A percentile compares a stretch with the other conserved stretches of the same genome.
These are phyloP conservation scores for Amphibolis antarctica DNA, from an alignment of 106 monocot genomes.

Conservation along the genomic window DNA sequence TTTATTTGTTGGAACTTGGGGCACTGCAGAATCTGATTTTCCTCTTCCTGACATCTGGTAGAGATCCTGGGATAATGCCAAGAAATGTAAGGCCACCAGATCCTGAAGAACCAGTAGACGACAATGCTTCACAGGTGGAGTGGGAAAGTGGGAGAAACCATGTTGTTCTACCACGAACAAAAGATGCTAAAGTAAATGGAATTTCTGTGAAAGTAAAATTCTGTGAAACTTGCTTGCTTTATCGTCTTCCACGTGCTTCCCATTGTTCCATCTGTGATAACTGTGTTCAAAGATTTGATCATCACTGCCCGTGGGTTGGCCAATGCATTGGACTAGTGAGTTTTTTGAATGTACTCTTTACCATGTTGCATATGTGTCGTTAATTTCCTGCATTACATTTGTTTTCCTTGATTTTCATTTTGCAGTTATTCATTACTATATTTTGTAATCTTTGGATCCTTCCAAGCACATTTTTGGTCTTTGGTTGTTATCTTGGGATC, in stretches of 20 bases:
- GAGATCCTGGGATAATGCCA: constrained; percentile 87
- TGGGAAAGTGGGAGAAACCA: constrained; percentile 53
- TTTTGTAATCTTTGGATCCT: no score
- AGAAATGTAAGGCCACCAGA: constrained; percentile 50
- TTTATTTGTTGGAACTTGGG: background rate
- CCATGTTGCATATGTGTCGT: no score
- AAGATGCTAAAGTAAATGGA: constrained; percentile 15
- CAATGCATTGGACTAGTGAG: constrained; percentile 20
- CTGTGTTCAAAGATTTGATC: constrained; percentile 24
- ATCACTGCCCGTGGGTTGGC: constrained; percentile 29
- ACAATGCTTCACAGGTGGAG: constrained; percentile 47
- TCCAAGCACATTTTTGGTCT: no score
- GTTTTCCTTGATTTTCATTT: no score
- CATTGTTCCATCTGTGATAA: constrained; percentile 25
- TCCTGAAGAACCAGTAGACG: constrained; percentile 29
- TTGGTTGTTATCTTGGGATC: no score
- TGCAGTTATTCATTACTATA: no score
- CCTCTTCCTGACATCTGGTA: constrained; percentile 68
- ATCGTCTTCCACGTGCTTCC: constrained; percentile 18
- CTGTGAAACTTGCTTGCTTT: constrained; percentile 19
- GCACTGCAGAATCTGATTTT: constrained; percentile 48
- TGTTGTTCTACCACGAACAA: constrained; percentile 10
- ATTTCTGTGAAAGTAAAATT: constrained; percentile 19
- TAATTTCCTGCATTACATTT: no score
- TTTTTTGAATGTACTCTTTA: background rate